Base-by-base conservation (phyloP, 78 protist species). In the Dictyostelium brefeldianum region DNA sequence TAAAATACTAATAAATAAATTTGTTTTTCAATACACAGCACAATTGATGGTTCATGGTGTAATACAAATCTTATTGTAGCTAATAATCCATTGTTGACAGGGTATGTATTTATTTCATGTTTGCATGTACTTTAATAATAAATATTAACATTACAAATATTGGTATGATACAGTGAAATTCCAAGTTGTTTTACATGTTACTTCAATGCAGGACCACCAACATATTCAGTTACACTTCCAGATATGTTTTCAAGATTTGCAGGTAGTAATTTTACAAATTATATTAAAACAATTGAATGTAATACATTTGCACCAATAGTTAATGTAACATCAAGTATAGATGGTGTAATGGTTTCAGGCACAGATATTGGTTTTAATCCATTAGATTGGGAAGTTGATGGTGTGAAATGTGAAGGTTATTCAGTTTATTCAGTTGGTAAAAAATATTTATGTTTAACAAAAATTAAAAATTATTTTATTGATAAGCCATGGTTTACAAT, bases 161-260 rank as follows among this genome's bases (percentile, higher is more conserved):
- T n/a, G n/a, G n/a, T n/a, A n/a, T 36, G 5, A 36, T 36, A 36
- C 43, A 36, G 70, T 22, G 36, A 11, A 7, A 22, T 62, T 11
- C 70, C 70, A 62, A 62, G 70, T 62, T 62, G 70, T 25, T 62
- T 62, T 12, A 25, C 70, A 62, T 62, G 70, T 25, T 62, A 62
- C 22, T 22, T 62, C 0, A 62, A 62, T 62, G 31, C 70, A 9
- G 8, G 18, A 62, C 3, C 6, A 22, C 41, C 70, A 62, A 11
- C 18, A 62, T 59, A 22, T 15, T 18, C 70, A 62, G 8, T 11
- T 1, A 11, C 18, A 62, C 11, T 62, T 17, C 31, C 36, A 62
- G 10, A 4, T 1, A 62, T 62, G 70, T 62, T 22, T 25, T 29
- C n/a, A 25, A 62, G 70, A 62, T 62, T 62, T 17, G 5, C 27